Base-by-base conservation (phyloP, 1,139 yeast genomes). In the Suhomyces wounanorum region DNA sequence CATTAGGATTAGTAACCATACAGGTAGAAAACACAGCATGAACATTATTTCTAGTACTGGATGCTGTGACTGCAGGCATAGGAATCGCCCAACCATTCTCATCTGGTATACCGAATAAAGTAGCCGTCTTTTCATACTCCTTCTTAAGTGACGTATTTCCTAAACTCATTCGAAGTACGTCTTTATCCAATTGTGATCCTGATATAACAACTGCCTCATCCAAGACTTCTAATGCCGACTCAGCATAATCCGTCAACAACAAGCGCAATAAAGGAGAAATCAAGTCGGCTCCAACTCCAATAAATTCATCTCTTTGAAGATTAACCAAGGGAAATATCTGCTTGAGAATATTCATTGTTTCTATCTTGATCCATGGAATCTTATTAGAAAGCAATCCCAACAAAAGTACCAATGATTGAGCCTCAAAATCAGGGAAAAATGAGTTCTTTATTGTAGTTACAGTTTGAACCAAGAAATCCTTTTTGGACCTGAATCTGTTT, bases 41-140 rank as follows among this genome's bases (percentile, higher is more conserved):
- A 1, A 95, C 96, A 63, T 95, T 94, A 64, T 89, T 89, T 56
- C 98, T 75, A 0, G 98, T 89, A 11, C 87, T 82, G 0, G 96
- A 87, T 0, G 97, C 90, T 0, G 96, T 86, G 35, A 89, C 83
- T 0, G 92, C 89, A 0, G 98, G 97, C 94, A 89, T 87, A 1
- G 98, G 96, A 45, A 95, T 85, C 0, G 97, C 86, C 99, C 99
- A 95, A 0, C 99, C 99, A 63, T 86, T 85, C n/a, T 89, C 96
- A 53, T 91, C 97, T 0, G 99, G 99, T 21, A 92, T 85, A 14
- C 99, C 99, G 73, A 91, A 95, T 50, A 94, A 73, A 0, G 97
- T 90, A 0, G 96, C 94, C 1, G 96, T 86, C 58, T 83, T 84
- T 58, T 89, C 97, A 61, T 87, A 88, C 59, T 89, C 96, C 56